Evolutionary conservation across 179 eudicot genomes (phyloP).

Genomic region (Pouteria campechiana): DNA sequence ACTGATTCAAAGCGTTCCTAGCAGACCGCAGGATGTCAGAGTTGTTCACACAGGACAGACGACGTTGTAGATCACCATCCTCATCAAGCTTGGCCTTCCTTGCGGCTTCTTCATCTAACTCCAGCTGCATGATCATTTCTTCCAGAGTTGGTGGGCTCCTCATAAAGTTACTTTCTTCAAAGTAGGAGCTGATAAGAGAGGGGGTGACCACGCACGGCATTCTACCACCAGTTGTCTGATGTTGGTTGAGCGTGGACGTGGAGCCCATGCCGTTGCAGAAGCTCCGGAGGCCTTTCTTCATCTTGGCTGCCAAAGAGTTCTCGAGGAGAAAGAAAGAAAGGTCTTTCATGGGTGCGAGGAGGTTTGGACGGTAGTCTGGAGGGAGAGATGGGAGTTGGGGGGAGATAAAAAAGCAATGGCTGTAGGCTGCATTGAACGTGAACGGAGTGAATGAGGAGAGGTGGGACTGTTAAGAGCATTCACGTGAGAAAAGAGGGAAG

Average conservation of each 20-base stretch:
- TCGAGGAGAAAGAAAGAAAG: conserved; percentile 59
- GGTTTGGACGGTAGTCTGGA: background rate
- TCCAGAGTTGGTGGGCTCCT: conserved; percentile 35
- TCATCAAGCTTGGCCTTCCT: conserved; percentile 24
- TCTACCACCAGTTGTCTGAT: background rate
- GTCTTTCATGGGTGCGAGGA: conserved; percentile 85
- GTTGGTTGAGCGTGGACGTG: conserved; percentile 61
- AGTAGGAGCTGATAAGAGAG: background rate
- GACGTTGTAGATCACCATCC: conserved; percentile 19
- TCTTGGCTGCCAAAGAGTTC: conserved; percentile 48
- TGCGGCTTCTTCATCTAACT: conserved; percentile 56
- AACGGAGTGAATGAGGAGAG: no score
- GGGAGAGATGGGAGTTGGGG: background rate
- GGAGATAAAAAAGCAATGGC: no score
- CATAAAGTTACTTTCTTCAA: background rate
- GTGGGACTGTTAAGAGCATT: no score
- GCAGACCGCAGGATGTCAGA: conserved; percentile 76
- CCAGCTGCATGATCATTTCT: conserved; percentile 80
- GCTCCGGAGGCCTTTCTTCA: conserved; percentile 49
- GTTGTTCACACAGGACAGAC: conserved; percentile 85
- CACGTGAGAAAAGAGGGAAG: no score
- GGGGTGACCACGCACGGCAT: conserved; percentile 5
- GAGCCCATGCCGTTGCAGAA: conserved; percentile 51
- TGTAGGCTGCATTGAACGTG: no score
- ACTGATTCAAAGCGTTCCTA: conserved; percentile 67